Evolutionary conservation across 306 rosid genomes (phyloP).

Genomic region (Quercus suber): DNA sequence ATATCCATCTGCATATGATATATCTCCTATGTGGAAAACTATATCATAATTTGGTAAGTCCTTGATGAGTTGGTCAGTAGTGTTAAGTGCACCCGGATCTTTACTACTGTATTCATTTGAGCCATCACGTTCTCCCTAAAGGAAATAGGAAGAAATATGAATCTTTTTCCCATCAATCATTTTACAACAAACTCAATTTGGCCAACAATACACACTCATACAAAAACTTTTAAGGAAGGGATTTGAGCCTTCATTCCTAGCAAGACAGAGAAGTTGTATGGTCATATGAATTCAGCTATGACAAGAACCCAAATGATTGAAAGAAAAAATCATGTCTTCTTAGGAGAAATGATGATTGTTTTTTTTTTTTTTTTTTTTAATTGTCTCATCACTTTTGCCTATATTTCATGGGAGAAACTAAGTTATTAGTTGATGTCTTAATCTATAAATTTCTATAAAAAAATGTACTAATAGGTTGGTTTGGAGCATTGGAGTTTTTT

Average conservation of each 20-base stretch:
- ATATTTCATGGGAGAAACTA: too few relatives aligned
- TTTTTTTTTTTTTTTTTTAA: neutral
- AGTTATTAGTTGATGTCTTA: too few relatives aligned
- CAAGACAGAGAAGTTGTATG: too few relatives aligned
- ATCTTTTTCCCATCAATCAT: conserved; percentile 1
- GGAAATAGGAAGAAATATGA: neutral
- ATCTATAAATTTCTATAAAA: too few relatives aligned
- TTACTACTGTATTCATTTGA: conserved; percentile 76
- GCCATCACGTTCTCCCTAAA: conserved; percentile 92
- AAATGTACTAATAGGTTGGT: neutral
- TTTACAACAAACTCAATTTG: neutral
- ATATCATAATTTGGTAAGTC: conserved; percentile 74
- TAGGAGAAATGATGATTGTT: too few relatives aligned
- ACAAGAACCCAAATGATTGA: too few relatives aligned
- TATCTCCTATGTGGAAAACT: conserved; percentile 88
- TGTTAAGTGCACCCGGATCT: conserved; percentile 83
- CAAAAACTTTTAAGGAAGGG: neutral
- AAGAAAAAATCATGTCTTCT: too few relatives aligned
- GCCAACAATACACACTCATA: neutral
- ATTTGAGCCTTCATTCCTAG: neutral
- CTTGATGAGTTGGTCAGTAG: conserved; percentile 72
- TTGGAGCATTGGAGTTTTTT: neutral
- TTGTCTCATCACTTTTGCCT: neutral
- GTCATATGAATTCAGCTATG: too few relatives aligned
- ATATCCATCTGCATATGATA: conserved; percentile 80